Percentiles rank a stretch among this genome's conserved stretches.
phyloP scores from a whole-genome alignment of 2,329 filamentous ascomycete genomes.

The Aspergillus neoniger region DNA sequence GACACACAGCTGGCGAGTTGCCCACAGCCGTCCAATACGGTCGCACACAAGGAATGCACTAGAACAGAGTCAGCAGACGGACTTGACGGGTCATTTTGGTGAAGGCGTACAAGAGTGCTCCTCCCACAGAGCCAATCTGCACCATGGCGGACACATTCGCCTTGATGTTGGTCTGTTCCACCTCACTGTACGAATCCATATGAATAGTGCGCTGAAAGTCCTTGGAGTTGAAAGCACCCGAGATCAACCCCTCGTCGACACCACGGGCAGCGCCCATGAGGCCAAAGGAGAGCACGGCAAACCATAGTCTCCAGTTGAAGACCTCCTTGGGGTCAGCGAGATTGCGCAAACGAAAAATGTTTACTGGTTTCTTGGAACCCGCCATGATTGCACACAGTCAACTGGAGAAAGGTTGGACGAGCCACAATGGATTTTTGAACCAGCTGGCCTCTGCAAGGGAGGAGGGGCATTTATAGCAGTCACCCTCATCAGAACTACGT shows the following conservation, averaged over 20 bases:
- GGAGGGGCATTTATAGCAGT: not conserved
- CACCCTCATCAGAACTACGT: too few species aligned
- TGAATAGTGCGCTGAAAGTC: slow-evolving; percentile 64
- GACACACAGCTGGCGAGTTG: slow-evolving; percentile 43
- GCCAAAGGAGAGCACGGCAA: slow-evolving; percentile 71
- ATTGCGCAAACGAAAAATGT: slow-evolving; percentile 62
- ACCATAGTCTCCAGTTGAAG: slow-evolving; percentile 79
- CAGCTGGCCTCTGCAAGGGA: not conserved
- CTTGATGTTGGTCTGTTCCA: slow-evolving; percentile 66
- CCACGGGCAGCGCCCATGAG: slow-evolving; percentile 76
- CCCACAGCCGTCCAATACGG: slow-evolving; percentile 48
- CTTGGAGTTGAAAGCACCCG: slow-evolving; percentile 67
- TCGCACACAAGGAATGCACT: slow-evolving; percentile 55
- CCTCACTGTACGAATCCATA: slow-evolving; percentile 54
- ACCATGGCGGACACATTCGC: slow-evolving; percentile 83
- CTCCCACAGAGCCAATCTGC: slow-evolving; percentile 73
- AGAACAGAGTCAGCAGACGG: not conserved
- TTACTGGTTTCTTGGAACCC: slow-evolving; percentile 40
- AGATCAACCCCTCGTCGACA: slow-evolving; percentile 78
- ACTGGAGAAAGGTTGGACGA: not conserved
- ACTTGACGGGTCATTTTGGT: not conserved
- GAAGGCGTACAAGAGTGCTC: slow-evolving; percentile 60
- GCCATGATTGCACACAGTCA: not conserved
- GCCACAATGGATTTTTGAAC: too few species aligned
- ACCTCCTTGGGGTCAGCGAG: slow-evolving; percentile 68